Evolutionary conservation across 306 rosid genomes (phyloP).

Genomic region (Cucumis cinereus): DNA sequence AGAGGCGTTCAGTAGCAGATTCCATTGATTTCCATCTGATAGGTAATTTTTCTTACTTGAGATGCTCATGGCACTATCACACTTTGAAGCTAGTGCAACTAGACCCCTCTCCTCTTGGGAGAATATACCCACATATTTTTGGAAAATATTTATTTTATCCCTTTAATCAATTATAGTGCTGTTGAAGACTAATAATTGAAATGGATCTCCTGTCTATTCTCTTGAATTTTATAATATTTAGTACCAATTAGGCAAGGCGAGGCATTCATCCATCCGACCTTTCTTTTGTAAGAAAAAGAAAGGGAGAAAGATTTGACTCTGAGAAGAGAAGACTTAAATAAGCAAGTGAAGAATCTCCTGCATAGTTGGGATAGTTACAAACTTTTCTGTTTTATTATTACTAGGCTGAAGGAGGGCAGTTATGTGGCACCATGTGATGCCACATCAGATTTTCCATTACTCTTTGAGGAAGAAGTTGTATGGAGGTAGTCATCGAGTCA

Average conservation of each 20-base stretch:
- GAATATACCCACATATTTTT: not conserved
- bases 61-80: not conserved
- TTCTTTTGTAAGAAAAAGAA: not conserved
- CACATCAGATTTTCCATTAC: not conserved
- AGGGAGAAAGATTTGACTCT: not conserved
- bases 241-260: not conserved
- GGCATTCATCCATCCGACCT: not conserved
- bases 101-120: not conserved
- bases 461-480: not conserved
- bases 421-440: not conserved
- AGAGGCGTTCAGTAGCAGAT: slow-evolving; percentile 62
- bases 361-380: not conserved
- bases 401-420: not conserved
- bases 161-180: not conserved
- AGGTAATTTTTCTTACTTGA: slow-evolving; percentile 37
- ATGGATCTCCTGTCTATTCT: not conserved
- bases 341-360: not conserved
- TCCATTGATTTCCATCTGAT: slow-evolving; percentile 65
- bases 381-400: not conserved
- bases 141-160: not conserved
- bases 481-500: not conserved
- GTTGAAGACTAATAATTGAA: not conserved
- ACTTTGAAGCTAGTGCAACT: not conserved
- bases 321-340: not conserved
- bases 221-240: not conserved